Evolutionary conservation across 345 rosid species (phyloP), one percentile per base, ranked within the genome.

Genomic region (Aethionema arabicum): DNA sequence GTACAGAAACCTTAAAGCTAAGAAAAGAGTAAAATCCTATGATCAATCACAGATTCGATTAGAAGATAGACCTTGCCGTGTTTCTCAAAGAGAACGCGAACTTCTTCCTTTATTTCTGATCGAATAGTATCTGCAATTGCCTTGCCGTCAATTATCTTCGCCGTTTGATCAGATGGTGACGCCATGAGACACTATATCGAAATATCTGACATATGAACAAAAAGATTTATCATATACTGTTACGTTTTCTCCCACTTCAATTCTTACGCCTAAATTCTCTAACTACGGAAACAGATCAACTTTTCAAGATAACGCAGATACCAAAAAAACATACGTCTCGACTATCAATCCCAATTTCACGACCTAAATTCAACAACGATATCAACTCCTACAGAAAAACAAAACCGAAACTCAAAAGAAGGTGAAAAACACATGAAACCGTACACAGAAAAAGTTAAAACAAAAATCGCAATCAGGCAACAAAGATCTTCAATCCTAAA

Each of bases 31-130:
- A 33, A 44, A 36, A 0, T 12, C 44, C 8, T 5, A 21, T 56
- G 16, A 32, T 63, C 59, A 63, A 32, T 40, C 59, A 51, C 6
- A 21, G 32, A 31, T 66, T 53, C 16, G 48, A 4, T 60, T 43
- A 60, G 72, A 12, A 59, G 30, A 49, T 27, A 66, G 4, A 83
- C 96, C 92, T 86, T 85, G 81, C 84, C 84, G 53, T 83, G 74
- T 72, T 88, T 85, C 55, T 83, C 68, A 6, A 79, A 79, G 31
- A 91, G 80, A 11, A 57, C 70, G 47, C 78, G 76, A 59, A 88
- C 86, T 78, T 88, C 92, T 4, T 78, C 82, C 29, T 90, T 92
- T 52, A 91, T 88, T 77, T 88, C 98, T 14, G 83, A 82, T 74
- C 90, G 77, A 63, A 86, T 83, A 31, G 95, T 83, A 57, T 83